Base-by-base conservation (phyloP, 2,329 filamentous ascomycete species). In the Penicillium sp. region DNA sequence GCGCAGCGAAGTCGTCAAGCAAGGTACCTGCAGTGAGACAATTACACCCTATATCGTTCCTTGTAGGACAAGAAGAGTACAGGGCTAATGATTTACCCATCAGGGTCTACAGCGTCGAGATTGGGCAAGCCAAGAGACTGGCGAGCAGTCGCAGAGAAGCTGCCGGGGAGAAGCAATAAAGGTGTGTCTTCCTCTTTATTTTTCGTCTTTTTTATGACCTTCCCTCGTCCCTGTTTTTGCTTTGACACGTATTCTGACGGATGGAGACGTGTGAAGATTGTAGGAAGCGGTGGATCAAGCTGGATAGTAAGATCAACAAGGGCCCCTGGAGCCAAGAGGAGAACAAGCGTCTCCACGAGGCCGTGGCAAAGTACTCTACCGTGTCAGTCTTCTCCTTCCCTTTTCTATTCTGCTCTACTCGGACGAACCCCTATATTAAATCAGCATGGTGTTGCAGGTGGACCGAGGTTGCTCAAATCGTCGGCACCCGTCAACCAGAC, bases 221-320 rank as follows among this genome's bases (percentile, higher is more conserved):
- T 41, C 15, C 11, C 13, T 41, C 31, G 4, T 9, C 13, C 31
- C 8, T 13, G 4, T 9, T 6, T 9, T 35, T 9, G 31, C 31
- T 35, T 9, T 6, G 1, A 41, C 11, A 15, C 11, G 35, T 41
- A 15, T 41, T 41, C 35, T 41, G 11, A 41, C 35, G 23, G 48
- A 7, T 7, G 48, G 30, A 30, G 7, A 11, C 1, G 15, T 50
- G 26, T 50, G 26, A 30, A 50, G 48, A 50, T 26, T 50, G 48
- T 50, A 50, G 48, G 26, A 50, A 50, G 26, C 48, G 48, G 23
- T 50, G 48, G 48, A 30, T 26, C 26, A 50, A 50, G 21, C 21
- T 50, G 21, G 48, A 23, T 30, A 30, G 48, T n/a, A 30, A 30
- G 48, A 50, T 50, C 7, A 50, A 50, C 48, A 50, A 50, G 48